Conservation (phyloP, 1,284 basidiomycete species). For the Rugiboletus extremiorientalis region DNA sequence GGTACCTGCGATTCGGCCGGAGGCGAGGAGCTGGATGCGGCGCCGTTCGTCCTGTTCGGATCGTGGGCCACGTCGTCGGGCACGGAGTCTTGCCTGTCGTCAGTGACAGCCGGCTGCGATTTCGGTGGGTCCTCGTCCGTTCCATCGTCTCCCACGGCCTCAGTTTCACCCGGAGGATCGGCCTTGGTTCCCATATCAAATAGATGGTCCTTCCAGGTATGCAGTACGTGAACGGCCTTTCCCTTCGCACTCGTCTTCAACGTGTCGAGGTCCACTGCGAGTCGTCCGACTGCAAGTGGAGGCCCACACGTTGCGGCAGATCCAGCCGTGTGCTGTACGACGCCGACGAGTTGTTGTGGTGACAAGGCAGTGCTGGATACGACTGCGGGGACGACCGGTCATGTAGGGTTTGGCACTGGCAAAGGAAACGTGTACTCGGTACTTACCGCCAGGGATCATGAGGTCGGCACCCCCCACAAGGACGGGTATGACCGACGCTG, state of each 20-base stretch:
- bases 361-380: constrained; percentile 40
- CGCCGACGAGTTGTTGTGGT: constrained; percentile 55
- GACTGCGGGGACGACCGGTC: constrained; percentile 42
- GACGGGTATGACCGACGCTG: constrained; percentile 59
- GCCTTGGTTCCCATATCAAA: constrained; percentile 66
- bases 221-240: constrained; percentile 68
- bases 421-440: constrained; percentile 33
- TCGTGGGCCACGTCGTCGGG: constrained; percentile 19
- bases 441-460: constrained; percentile 77
- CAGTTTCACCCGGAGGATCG: constrained; percentile 50
- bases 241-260: constrained; percentile 55
- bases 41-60: constrained; percentile 10
- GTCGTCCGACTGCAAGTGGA: constrained; percentile 69
- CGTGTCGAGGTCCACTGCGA: constrained; percentile 56
- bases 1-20: neutral
- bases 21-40: constrained; percentile 7
- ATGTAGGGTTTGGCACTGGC: neutral
- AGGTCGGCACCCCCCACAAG: constrained; percentile 73
- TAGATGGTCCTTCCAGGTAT: constrained; percentile 70
- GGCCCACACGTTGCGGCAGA: constrained; percentile 36
- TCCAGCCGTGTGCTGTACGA: constrained; percentile 50
- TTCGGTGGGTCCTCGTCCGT: constrained; percentile 15
- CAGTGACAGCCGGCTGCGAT: constrained; percentile 7
- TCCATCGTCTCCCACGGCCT: constrained; percentile 21
- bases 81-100: constrained; percentile 4